Evolutionary conservation across 2,329 filamentous ascomycete genomes (phyloP), one percentile per base, ranked within the genome.

Genomic region (Fusarium oligoseptatum): DNA sequence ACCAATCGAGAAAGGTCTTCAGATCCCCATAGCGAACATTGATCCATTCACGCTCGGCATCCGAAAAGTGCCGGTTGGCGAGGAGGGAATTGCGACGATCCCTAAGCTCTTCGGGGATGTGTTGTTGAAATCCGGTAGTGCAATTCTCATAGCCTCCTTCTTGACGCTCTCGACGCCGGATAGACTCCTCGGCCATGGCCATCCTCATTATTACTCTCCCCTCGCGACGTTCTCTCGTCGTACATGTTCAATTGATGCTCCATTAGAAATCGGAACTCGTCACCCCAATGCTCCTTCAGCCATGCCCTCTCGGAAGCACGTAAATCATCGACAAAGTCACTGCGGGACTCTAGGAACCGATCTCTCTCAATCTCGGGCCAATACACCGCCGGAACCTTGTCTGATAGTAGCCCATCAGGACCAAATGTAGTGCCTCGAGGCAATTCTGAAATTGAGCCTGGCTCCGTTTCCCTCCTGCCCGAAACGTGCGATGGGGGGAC

Each of bases 401-500:
- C 22, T 14, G 22, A 11, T 52, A 4, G 17, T 8, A 58, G 58
- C 7, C 50, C 37, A 3, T 43, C 20, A 12, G 43, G 61, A 17
- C 66, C 60, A n/a, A 55, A 9, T 32, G 14, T 12, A 32, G 66
- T 36, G 4, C 56, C 61, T 22, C 36, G 27, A 8, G 66, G 66
- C 8, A 55, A 56, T 14, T 56, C 61, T 61, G 9, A 68, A 34
- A 27, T 32, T 12, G 5, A 68, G 50, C 27, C 4, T 9, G 24
- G 15, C 60, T 11, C 10, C 10, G 37, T 36, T n/a, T 73, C 68
- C 61, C 62, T 20, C 20, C 11, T 20, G n/a, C 20, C 5, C 14
- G 6, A 43, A 43, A 11, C n/a, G 11, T 5, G 41, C 41, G 11
- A 22, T 14, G 10, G 41, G n/a, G 4, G 5, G 3, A 20, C n/a